Evolutionary conservation across 2,329 filamentous ascomycete species (phyloP), one percentile per base, ranked within the genome.

Genomic region (Pseudogymnoascus sp.): DNA sequence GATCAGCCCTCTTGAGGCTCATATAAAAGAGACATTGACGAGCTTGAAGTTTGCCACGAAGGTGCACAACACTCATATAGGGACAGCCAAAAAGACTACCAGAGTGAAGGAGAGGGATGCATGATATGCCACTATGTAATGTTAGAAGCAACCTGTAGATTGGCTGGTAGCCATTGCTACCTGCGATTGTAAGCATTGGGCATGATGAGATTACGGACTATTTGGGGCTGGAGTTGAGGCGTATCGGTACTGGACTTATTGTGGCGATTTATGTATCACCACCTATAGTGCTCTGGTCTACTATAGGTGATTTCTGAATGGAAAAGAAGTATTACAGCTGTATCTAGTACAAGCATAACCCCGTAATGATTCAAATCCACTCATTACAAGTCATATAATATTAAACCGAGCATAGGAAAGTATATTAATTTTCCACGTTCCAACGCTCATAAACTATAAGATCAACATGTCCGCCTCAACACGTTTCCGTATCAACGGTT

Each of bases 1-100:
- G 92, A 90, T 96, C 63, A 94, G 89, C 69, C 94, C 94, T 35
- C 79, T 97, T 64, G 90, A 95, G 77, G 89, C 87, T 5, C 94
- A 97, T 77, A 79, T 97, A 67, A 89, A 88, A 71, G 94, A 99
- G 80, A 97, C 92, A 2, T 80, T 97, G 73, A 96, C 92, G 50
- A 97, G 92, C 80, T 80, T 99, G 75, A 89, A 94, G 71, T 99
- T 99, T 76, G 94, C 94, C 14, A 95, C 91, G 35, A 97, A 96
- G 83, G 87, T 92, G 66, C 86, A 91, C 77, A 95, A 95, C 73
- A 96, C 92, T 25, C 91, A 96, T 69, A 95, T 96, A 70, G 92
- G 92, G 65, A 93, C 91, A 0, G 92, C 92, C 44, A 95, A 89
- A 78, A 85, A 86, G 65, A 86, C 85, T 61, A 86, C 85, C 68